Base-by-base conservation (phyloP, 768 basidiomycete species). In the Tricholoma matsutake region DNA sequence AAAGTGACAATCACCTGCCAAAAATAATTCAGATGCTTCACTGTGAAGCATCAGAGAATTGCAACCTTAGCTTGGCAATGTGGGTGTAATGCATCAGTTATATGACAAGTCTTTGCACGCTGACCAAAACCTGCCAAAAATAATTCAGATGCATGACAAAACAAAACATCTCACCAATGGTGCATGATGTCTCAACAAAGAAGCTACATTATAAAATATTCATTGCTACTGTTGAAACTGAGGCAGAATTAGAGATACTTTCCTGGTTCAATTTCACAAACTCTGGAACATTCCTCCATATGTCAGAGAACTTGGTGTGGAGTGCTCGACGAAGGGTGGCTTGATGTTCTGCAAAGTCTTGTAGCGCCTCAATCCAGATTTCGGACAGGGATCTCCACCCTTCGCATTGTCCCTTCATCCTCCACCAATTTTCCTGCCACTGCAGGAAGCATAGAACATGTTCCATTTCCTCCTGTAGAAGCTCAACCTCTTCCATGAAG, bases 381-480 rank as follows among this genome's bases (percentile, higher is more conserved):
- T n/a, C 29, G 10, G 52, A 13, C 18, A 58, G 11, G 18, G 14
- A n/a, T 28, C 11, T 16, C 28, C 28, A 32, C 10, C 43, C 43
- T 20, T 45, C 43, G 10, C 43, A 45, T 18, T 45, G 43, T n/a
- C 25, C 47, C 55, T 57, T 61, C 6, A 6, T 16, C 6, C 60
- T 61, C 70, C 70, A 68, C 59, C 56, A 63, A 10, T 47, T 29
- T 6, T 60, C 61, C 31, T 65, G 61, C 61, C 67, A 61, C 18
- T 62, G 5, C 0, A 69, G 56, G 22, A 65, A 70, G 2, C 31
- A 51, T 29, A 64, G 13, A 0, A 66, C 61, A 0, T 61, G 34
- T 7, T 41, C 29, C 70, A 72, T 73, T 43, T 73, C 71, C 37
- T 70, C 69, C 1, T n/a, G 4, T 11, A 73, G 39, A 3, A 49